phyloP scores from a whole-genome alignment of 1,284 basidiomycete species.

The Ganoderma multipileum region DNA sequence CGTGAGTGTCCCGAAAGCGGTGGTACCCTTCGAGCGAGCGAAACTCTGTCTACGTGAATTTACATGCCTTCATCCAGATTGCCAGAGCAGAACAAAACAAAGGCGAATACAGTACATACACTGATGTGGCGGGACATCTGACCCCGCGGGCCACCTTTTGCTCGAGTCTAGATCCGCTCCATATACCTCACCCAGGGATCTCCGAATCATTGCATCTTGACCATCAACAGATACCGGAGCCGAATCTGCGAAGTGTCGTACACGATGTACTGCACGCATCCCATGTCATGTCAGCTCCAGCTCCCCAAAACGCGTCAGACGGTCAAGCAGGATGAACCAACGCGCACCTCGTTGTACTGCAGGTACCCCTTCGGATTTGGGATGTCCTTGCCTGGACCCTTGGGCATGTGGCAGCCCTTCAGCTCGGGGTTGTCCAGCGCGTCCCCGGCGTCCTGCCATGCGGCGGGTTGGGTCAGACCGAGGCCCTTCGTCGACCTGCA shows the following conservation, averaged over 20 bases:
- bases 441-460: slow-evolving; percentile 68
- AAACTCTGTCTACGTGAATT: not conserved
- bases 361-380: slow-evolving; percentile 41
- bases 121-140: not conserved
- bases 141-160: not conserved
- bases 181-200: not conserved
- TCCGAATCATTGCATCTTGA: slow-evolving; percentile 42
- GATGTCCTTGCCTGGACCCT: slow-evolving; percentile 51
- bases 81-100: not conserved
- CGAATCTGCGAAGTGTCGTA: slow-evolving; percentile 51
- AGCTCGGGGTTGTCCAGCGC: slow-evolving; percentile 58
- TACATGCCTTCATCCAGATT: not conserved
- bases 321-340: not conserved
- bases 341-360: slow-evolving; percentile 61
- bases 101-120: not conserved
- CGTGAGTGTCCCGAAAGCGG: not conserved
- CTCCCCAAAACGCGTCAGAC: no score
- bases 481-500: slow-evolving; percentile 61
- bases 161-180: not conserved
- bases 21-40: not conserved
- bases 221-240: slow-evolving; percentile 50
- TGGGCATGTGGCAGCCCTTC: slow-evolving; percentile 64
- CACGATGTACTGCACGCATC: slow-evolving; percentile 42
- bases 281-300: not conserved
- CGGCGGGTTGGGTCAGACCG: slow-evolving; percentile 55